Conservation (phyloP, 805 yeast genomes). For the Danielia oregonensis region DNA sequence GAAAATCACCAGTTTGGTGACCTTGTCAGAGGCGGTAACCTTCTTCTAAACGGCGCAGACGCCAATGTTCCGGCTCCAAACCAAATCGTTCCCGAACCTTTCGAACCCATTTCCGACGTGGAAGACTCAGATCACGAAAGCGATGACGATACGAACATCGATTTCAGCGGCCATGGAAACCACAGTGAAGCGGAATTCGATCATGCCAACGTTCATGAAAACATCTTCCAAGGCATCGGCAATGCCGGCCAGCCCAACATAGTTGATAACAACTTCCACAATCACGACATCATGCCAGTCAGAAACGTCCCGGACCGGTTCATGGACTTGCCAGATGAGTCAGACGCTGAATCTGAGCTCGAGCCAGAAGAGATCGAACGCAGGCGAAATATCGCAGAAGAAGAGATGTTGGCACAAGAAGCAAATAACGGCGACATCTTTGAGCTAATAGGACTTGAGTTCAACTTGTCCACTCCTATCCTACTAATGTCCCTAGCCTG, state of each 20-base stretch:
- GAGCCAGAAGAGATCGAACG: conserved; percentile 15
- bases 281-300: neutral
- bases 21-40: neutral
- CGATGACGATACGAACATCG: neutral
- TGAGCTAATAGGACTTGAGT: conserved; percentile 32
- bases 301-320: too few species aligned
- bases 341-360: conserved; percentile 10
- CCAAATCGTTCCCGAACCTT: too few species aligned
- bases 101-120: neutral
- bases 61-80: too few species aligned
- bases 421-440: conserved; percentile 24
- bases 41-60: neutral
- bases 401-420: conserved; percentile 14
- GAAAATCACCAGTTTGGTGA: conserved; percentile 1
- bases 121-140: neutral
- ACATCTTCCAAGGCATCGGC: neutral
- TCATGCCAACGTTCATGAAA: neutral
- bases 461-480: conserved; percentile 34
- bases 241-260: too few species aligned
- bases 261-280: neutral
- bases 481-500: conserved; percentile 31
- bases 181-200: neutral
- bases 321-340: neutral
- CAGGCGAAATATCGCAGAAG: conserved; percentile 10
- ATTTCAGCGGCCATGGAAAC: neutral